Percentiles rank a stretch among this genome's conserved stretches.
These are phyloP conservation scores for Pseudonitzschia delicatissima DNA, from an alignment of 108 stramenopile genomes.

Conservation along the genomic window DNA sequence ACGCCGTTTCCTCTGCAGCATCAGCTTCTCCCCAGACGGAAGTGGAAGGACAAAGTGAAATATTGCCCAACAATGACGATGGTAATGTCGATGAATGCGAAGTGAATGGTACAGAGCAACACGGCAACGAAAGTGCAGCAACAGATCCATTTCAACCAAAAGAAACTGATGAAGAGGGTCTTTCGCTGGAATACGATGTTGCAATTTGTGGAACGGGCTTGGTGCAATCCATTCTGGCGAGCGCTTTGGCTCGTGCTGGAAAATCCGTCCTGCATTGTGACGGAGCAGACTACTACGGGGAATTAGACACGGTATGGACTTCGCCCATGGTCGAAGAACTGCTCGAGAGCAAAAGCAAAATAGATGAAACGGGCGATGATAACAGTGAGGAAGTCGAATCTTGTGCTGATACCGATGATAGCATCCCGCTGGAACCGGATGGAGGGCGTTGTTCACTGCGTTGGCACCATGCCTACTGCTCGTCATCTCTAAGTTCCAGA, in stretches of 20 bases:
- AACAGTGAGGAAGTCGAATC: not conserved
- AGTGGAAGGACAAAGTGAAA: not conserved
- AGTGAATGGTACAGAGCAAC: not conserved
- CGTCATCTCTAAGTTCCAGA: not conserved
- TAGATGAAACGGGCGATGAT: not conserved
- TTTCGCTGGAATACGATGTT: constrained; percentile 57
- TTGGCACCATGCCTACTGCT: constrained; percentile 7
- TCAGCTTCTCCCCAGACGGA: not conserved
- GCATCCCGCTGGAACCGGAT: constrained; percentile 16
- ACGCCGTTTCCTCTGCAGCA: not conserved
- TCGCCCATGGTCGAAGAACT: constrained; percentile 37
- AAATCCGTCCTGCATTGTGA: constrained; percentile 77
- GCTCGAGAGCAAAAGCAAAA: constrained; percentile 10
- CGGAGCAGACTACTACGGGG: constrained; percentile 73
- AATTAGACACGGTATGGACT: constrained; percentile 69
- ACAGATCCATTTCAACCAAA: not conserved
- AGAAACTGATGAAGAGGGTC: constrained; percentile 38
- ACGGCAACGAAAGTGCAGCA: not conserved
- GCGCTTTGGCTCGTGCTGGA: constrained; percentile 72
- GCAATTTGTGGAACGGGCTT: constrained; percentile 77
- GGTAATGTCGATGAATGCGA: not conserved
- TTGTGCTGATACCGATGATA: not conserved
- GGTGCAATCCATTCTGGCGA: constrained; percentile 70
- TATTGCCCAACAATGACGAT: not conserved
- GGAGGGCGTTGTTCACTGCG: constrained; percentile 12